phyloP scores from a whole-genome alignment of 441 rosid genomes.

The Gossypium armourianum region DNA sequence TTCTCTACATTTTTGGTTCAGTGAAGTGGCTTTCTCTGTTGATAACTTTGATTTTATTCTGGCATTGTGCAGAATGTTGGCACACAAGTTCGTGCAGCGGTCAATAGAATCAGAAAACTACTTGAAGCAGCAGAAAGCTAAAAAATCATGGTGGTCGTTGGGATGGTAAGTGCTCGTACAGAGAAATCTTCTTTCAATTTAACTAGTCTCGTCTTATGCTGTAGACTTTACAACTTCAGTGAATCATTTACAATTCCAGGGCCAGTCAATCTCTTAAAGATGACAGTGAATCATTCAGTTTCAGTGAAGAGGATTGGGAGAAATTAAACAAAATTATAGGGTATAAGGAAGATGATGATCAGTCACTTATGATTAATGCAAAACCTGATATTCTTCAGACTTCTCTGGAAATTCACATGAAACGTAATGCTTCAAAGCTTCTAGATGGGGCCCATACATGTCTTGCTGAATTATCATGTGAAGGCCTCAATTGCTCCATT shows the following conservation, averaged over 20 bases:
- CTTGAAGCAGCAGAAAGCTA: conserved; percentile 52
- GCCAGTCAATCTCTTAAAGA: conserved; percentile 45
- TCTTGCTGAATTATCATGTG: conserved; percentile 88
- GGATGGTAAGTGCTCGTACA: conserved; percentile 46
- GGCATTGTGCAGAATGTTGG: conserved; percentile 71
- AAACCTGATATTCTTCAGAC: conserved; percentile 66
- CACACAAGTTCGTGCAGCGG: conserved; percentile 81
- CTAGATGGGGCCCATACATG: conserved; percentile 47
- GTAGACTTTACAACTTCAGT: background rate
- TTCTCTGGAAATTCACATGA: conserved; percentile 75
- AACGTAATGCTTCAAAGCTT: conserved; percentile 91
- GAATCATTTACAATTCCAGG: conserved; percentile 35
- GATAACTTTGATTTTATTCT: background rate
- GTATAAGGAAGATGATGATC: conserved; percentile 63
- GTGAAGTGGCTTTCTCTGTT: background rate
- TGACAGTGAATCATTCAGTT: conserved; percentile 61
- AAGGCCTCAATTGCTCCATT: conserved; percentile 63
- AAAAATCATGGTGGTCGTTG: conserved; percentile 91
- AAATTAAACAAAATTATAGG: conserved; percentile 79
- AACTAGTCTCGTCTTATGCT: conserved; percentile 9
- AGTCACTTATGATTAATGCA: conserved; percentile 34
- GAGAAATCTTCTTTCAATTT: conserved; percentile 12
- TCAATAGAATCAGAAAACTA: conserved; percentile 50
- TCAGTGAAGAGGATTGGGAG: conserved; percentile 89
- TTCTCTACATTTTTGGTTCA: background rate